Evolutionary conservation across 208 protist genomes (phyloP), one percentile per base, ranked within the genome.

Genomic region (Trypanosoma rangeli): DNA sequence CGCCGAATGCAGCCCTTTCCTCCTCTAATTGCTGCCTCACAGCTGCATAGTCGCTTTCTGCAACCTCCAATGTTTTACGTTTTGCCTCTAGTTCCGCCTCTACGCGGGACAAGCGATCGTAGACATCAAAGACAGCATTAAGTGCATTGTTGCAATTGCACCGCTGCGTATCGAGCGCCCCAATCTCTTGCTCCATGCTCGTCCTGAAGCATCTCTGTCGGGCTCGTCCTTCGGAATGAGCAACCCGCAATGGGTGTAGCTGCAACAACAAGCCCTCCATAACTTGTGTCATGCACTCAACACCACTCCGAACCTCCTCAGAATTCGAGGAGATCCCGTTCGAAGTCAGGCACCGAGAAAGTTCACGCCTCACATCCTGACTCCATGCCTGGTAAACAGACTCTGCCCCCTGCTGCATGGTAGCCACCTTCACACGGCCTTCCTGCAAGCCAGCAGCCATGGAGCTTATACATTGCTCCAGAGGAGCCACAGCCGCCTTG

Each of bases 341-440:
- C 22, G 28, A 62, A 44, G 33, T 58, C 22, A 83, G 60, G 13
- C 56, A 70, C 7, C 39, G 10, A 26, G 68, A 72, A 20, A 82
- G 64, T 33, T 65, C 70, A 33, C 62, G 67, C 26, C 78, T 62
- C 16, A 81, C 70, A 26, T 83, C 74, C 12, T 70, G 53, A 55
- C 54, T 67, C 82, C 82, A 86, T 18, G 49, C 46, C 24, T 70
- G 42, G 26, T 78, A 79, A 33, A 68, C 74, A 60, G 60, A 68
- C 22, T 73, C 68, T 13, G 55, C 53, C 15, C 59, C 64, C 33
- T 66, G 72, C 26, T 77, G 78, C 46, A 76, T 61, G n/a, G 68
- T 60, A 5, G 66, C n/a, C 39, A 75, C 68, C 28, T 62, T 68
- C 12, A 69, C 68, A 42, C 78, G 73, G 16, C 69, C 60, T 28